Conservation (phyloP, 306 rosid genomes). For the Lathyrus sativus region DNA sequence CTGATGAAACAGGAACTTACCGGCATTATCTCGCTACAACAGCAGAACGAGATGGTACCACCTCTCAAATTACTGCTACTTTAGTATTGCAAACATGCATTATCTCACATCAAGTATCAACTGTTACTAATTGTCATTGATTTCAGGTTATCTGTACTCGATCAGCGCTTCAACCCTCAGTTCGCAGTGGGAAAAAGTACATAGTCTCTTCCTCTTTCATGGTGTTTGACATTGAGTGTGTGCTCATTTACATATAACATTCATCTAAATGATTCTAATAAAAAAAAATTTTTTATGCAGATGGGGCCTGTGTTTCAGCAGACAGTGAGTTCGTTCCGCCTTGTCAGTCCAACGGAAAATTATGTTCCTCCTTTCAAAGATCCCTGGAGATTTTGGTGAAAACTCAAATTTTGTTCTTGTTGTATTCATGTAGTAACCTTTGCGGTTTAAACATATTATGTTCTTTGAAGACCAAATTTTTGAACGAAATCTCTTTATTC, state of each 20-base stretch:
- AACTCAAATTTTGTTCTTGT: conserved; percentile 26
- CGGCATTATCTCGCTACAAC: conserved; percentile 86
- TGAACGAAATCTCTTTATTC: conserved; percentile 27
- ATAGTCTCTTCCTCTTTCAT: conserved; percentile 3
- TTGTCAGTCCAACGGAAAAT: conserved; percentile 71
- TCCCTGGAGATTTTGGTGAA: conserved; percentile 99
- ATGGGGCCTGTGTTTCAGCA: conserved; percentile 77
- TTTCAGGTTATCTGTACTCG: conserved; percentile 84
- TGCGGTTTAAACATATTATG: conserved; percentile 21
- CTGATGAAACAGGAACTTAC: conserved; percentile 57
- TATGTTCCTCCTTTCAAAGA: conserved; percentile 95
- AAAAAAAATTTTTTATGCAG: conserved; percentile 52
- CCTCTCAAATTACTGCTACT: conserved; percentile 26
- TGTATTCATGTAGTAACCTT: conserved; percentile 29
- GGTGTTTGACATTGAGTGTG: not conserved
- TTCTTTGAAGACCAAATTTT: conserved; percentile 11
- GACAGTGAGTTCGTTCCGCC: conserved; percentile 82
- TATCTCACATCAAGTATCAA: no score
- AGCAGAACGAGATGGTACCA: conserved; percentile 87
- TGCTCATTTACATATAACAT: not conserved
- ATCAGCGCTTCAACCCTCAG: conserved; percentile 89
- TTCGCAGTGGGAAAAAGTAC: conserved; percentile 71
- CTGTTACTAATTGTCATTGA: conserved; percentile 13
- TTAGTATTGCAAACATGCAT: conserved; percentile 9
- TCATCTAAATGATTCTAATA: not conserved